phyloP scores from a whole-genome alignment of 176 grass and related monocot species.

The Lolium rigidum region DNA sequence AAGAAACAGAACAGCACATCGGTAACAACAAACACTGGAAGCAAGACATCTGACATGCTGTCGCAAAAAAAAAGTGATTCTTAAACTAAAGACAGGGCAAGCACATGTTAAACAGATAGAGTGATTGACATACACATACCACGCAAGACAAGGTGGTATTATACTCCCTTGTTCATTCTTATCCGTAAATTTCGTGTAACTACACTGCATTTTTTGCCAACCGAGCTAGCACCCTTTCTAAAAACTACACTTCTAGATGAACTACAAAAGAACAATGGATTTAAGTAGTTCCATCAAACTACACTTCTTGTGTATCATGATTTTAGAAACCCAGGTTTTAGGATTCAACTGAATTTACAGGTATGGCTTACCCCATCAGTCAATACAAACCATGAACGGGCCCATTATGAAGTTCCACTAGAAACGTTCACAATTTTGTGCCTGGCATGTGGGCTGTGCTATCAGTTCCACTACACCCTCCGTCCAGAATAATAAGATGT shows the following conservation, averaged over 20 bases:
- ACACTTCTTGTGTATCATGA: background rate
- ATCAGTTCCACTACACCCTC: too few species aligned
- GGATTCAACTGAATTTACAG: background rate
- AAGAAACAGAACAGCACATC: background rate
- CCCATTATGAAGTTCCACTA: background rate
- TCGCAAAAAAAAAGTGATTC: background rate
- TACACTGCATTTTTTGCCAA: too few species aligned
- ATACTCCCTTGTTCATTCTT: background rate
- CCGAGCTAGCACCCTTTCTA: too few species aligned
- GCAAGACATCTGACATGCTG: background rate
- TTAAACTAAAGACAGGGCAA: background rate
- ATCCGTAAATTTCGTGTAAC: background rate
- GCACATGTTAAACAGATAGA: background rate
- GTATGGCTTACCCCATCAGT: background rate
- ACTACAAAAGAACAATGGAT: background rate
- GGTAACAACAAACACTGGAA: background rate
- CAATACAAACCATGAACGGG: background rate
- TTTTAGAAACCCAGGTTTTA: background rate
- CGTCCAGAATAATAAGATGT: too few species aligned
- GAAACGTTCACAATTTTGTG: background rate
- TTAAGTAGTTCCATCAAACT: slow-evolving; percentile 1
- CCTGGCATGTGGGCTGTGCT: background rate
- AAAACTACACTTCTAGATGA: background rate
- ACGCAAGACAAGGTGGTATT: background rate
- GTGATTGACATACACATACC: background rate